Percentiles rank a stretch among this genome's conserved stretches.
These are phyloP conservation scores for Lasiosphaeria hispida DNA, from an alignment of 495 filamentous ascomycete genomes.

Conservation along the genomic window DNA sequence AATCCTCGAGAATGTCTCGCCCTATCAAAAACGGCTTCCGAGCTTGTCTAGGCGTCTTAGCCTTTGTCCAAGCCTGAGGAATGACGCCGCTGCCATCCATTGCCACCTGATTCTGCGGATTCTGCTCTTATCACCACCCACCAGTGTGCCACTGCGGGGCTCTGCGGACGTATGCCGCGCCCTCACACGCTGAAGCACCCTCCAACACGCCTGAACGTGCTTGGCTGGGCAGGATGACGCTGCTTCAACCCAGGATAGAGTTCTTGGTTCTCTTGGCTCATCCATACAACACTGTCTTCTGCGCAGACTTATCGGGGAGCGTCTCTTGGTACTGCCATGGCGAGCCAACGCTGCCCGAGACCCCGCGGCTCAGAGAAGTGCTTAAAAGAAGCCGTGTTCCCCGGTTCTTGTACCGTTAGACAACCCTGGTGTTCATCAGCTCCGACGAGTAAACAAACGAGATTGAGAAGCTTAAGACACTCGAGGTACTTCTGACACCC, in stretches of 20 bases:
- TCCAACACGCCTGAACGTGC: slow-evolving; percentile 4
- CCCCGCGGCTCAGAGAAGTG: too few relatives aligned
- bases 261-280: slow-evolving; percentile 33
- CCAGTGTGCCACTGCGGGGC: slow-evolving; percentile 1
- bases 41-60: slow-evolving; percentile 6
- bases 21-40: slow-evolving; percentile 9
- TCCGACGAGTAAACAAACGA: not conserved
- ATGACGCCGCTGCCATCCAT: slow-evolving; percentile 22
- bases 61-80: slow-evolving; percentile 19
- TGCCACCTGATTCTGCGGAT: slow-evolving; percentile 17
- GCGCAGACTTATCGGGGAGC: slow-evolving; percentile 19
- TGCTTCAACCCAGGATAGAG: slow-evolving; percentile 21
- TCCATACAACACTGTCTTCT: slow-evolving; percentile 7
- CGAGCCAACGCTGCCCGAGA: not conserved
- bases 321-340: not conserved
- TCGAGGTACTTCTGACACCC: not conserved
- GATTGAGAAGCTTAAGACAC: not conserved
- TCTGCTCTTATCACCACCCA: slow-evolving; percentile 11
- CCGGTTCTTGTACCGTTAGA: not conserved
- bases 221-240: slow-evolving; percentile 9
- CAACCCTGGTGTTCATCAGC: not conserved
- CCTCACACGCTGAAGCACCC: not conserved
- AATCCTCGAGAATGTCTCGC: not conserved
- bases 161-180: not conserved
- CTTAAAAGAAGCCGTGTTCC: slow-evolving; percentile 3